phyloP scores from a whole-genome alignment of 208 protist species.

The Angomonas deanei region DNA sequence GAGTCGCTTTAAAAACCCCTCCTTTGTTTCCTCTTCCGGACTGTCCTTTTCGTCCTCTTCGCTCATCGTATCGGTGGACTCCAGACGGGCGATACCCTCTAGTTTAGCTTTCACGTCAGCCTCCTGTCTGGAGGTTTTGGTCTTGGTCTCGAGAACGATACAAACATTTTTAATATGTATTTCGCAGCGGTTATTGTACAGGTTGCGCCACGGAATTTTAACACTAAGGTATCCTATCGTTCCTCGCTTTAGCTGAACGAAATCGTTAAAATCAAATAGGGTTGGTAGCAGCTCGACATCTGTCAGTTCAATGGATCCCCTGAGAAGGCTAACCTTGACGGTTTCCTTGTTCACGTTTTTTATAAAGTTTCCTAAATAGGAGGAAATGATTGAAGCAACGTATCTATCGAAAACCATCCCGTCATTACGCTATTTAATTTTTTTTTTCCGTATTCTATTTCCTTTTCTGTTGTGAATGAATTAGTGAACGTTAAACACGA shows the following conservation, averaged over 20 bases:
- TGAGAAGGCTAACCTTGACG: conserved; percentile 51
- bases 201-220: conserved; percentile 46
- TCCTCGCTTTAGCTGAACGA: conserved; percentile 27
- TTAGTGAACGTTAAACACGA: conserved; percentile 1
- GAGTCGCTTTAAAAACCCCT: conserved; percentile 42
- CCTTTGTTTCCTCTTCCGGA: conserved; percentile 12
- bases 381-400: conserved; percentile 37
- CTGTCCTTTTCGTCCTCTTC: conserved; percentile 7
- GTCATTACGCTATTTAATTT: conserved; percentile 10
- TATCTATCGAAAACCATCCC: conserved; percentile 65
- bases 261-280: conserved; percentile 22
- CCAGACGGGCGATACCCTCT: not conserved
- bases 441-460: not conserved
- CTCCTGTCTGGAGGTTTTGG: not conserved
- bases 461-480: not conserved
- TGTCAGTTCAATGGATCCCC: conserved; percentile 50
- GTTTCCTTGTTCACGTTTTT: conserved; percentile 49
- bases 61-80: not conserved
- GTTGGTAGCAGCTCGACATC: conserved; percentile 46
- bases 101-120: not conserved
- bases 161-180: conserved; percentile 36
- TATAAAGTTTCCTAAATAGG: conserved; percentile 57
- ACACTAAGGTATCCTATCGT: conserved; percentile 40
- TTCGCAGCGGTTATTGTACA: conserved; percentile 55
- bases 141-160: conserved; percentile 25